These are phyloP conservation scores for Polyplosphaeria fusca DNA, from an alignment of 495 filamentous ascomycete genomes.

Conservation along the genomic window DNA sequence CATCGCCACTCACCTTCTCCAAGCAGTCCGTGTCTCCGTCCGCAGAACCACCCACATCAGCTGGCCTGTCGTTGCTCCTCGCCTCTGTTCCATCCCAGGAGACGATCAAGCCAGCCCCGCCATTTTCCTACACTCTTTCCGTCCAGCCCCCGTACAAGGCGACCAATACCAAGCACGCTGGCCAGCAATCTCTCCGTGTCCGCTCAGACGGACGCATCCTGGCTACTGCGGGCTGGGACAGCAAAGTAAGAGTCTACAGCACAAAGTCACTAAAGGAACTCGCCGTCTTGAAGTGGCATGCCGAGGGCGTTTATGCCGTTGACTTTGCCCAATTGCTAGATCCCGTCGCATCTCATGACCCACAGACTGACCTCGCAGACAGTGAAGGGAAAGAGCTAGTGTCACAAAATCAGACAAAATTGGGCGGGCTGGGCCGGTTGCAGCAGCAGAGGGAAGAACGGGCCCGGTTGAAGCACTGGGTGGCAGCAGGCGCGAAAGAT, in stretches of 20 bases:
- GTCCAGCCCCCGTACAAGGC: slow-evolving; percentile 25
- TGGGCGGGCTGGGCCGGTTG: slow-evolving; percentile 21
- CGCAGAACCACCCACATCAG: not conserved
- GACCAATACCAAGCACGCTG: slow-evolving; percentile 76
- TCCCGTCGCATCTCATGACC: slow-evolving; percentile 21
- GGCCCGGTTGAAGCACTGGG: slow-evolving; percentile 75
- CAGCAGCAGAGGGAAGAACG: slow-evolving; percentile 49
- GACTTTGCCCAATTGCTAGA: slow-evolving; percentile 59
- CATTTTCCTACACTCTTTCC: slow-evolving; percentile 31
- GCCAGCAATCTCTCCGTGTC: slow-evolving; percentile 78
- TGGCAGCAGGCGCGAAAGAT: slow-evolving; percentile 89
- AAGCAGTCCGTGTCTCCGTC: not conserved
- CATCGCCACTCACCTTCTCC: not conserved
- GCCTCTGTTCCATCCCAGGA: slow-evolving; percentile 2
- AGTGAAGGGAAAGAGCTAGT: slow-evolving; percentile 1
- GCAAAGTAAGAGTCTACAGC: slow-evolving; percentile 74
- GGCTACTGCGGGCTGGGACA: slow-evolving; percentile 93
- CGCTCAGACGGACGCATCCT: slow-evolving; percentile 79
- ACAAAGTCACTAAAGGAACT: slow-evolving; percentile 78
- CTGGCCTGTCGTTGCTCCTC: slow-evolving; percentile 10
- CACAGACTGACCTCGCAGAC: not conserved
- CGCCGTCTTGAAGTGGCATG: slow-evolving; percentile 94
- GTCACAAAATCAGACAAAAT: not conserved
- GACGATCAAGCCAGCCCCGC: slow-evolving; percentile 21
- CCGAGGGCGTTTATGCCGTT: slow-evolving; percentile 81